A percentile compares a stretch with the other conserved stretches of the same genome.
Evolutionary conservation across 2,329 filamentous ascomycete species (phyloP).

Genomic region (Beauveria australis): DNA sequence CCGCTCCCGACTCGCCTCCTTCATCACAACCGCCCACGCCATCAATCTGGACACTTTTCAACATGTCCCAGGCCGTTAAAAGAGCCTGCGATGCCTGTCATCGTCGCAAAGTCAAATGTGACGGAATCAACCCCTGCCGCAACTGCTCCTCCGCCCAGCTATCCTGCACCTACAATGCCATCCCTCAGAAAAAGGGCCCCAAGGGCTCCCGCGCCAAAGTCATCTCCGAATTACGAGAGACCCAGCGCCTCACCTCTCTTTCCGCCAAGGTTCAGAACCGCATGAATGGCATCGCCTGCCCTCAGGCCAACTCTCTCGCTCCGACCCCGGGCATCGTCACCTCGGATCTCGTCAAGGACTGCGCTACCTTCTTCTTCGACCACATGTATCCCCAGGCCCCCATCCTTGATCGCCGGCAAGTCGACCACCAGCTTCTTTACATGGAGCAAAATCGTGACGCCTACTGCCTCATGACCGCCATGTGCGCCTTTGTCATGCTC

Average conservation of each 20-base stretch:
- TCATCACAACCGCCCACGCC: not conserved
- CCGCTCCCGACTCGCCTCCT: not conserved
- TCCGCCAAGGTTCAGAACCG: conserved; percentile 54
- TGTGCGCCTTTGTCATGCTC: conserved; percentile 61
- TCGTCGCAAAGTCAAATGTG: conserved; percentile 67
- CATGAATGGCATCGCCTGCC: conserved; percentile 45
- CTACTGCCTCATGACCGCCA: conserved; percentile 56
- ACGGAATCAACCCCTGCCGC: conserved; percentile 61
- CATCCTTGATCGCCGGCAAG: conserved; percentile 48
- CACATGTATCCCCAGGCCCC: conserved; percentile 58
- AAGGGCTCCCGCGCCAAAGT: conserved; percentile 69
- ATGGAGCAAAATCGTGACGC: conserved; percentile 55
- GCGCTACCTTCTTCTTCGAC: conserved; percentile 59
- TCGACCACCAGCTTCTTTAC: conserved; percentile 51
- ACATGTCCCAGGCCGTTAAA: conserved; percentile 46
- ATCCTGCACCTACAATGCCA: conserved; percentile 65
- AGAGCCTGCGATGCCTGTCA: conserved; percentile 66
- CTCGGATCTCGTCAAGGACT: conserved; percentile 55
- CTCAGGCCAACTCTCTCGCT: conserved; percentile 38
- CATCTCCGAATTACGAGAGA: conserved; percentile 64
- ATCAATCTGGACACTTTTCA: conserved; percentile 12
- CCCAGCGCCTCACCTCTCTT: conserved; percentile 57
- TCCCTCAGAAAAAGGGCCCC: conserved; percentile 69
- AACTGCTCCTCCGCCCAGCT: conserved; percentile 62
- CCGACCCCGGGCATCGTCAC: conserved; percentile 55